phyloP scores from a whole-genome alignment of 2,329 filamentous ascomycete species.

The Monilinia aucupariae region DNA sequence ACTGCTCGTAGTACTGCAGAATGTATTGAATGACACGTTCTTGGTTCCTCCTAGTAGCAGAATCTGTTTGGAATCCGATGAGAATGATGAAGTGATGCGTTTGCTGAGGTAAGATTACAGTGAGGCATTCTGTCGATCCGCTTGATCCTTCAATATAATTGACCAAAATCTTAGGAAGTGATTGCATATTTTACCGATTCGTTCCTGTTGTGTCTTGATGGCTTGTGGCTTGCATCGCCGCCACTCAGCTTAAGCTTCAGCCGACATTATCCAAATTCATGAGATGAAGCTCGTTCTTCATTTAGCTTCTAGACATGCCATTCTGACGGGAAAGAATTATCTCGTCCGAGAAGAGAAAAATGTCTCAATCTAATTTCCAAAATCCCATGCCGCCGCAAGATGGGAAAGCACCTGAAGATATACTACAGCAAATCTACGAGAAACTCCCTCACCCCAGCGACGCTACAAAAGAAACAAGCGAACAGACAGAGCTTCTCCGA shows the following conservation, averaged over 20 bases:
- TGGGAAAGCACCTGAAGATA: not conserved
- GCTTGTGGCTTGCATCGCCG: not conserved
- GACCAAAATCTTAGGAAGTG: not conserved
- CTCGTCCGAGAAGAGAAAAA: not conserved
- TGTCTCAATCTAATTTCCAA: not conserved
- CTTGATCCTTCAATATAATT: not conserved
- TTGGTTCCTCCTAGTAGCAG: not conserved
- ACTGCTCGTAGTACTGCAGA: too few relatives aligned
- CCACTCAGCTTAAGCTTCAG: not conserved
- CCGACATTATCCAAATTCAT: not conserved
- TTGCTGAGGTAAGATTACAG: not conserved
- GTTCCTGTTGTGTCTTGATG: not conserved
- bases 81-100: not conserved
- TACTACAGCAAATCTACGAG: not conserved
- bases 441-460: not conserved
- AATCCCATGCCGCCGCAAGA: not conserved
- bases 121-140: not conserved
- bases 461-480: not conserved
- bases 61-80: not conserved
- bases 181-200: not conserved
- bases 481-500: not conserved
- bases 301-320: not conserved
- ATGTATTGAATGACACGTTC: too few relatives aligned
- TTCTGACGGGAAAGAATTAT: not conserved
- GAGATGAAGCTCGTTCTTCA: not conserved